phyloP scores from a whole-genome alignment of 2,329 filamentous ascomycete genomes.

The Aaosphaeria arxii region DNA sequence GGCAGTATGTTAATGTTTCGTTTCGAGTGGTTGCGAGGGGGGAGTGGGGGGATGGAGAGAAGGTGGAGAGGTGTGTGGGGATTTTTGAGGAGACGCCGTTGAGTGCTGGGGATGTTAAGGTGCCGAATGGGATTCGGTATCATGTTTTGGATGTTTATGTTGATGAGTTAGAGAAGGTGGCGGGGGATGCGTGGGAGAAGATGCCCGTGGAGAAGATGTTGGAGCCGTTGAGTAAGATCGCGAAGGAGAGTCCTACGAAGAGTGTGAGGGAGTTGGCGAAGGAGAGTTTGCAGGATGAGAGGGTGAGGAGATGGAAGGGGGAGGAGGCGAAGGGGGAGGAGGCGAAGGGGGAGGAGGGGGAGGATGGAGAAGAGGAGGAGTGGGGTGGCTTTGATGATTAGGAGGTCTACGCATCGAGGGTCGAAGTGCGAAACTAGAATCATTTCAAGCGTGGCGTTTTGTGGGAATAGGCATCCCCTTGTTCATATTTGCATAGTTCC shows the following conservation, averaged over 20 bases:
- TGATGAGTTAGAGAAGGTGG: constrained; percentile 77
- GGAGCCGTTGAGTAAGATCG: constrained; percentile 55
- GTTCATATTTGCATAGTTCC: too few relatives aligned
- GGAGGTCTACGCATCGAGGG: constrained; percentile 9
- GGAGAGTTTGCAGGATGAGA: constrained; percentile 70
- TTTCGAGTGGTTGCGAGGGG: constrained; percentile 51
- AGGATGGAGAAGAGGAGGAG: constrained; percentile 50
- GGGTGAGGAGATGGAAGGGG: constrained; percentile 62
- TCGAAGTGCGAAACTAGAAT: neutral
- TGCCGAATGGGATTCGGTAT: constrained; percentile 80
- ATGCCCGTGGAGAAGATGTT: constrained; percentile 50
- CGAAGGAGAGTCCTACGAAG: constrained; percentile 62
- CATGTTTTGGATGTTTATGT: constrained; percentile 90
- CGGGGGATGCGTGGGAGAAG: constrained; percentile 43
- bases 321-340: constrained; percentile 39
- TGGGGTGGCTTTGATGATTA: constrained; percentile 71
- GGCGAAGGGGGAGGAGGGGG: constrained; percentile 30
- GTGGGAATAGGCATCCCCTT: neutral
- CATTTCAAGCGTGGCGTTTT: constrained; percentile 27
- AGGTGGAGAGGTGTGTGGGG: constrained; percentile 44
- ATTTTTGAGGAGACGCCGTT: constrained; percentile 48
- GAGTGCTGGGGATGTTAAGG: constrained; percentile 50
- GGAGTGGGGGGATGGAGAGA: constrained; percentile 36
- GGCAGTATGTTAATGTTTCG: constrained; percentile 72
- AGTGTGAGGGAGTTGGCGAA: constrained; percentile 66